Evolutionary conservation across 805 yeast genomes (phyloP).

Genomic region (Blastobotrys muscicola): DNA sequence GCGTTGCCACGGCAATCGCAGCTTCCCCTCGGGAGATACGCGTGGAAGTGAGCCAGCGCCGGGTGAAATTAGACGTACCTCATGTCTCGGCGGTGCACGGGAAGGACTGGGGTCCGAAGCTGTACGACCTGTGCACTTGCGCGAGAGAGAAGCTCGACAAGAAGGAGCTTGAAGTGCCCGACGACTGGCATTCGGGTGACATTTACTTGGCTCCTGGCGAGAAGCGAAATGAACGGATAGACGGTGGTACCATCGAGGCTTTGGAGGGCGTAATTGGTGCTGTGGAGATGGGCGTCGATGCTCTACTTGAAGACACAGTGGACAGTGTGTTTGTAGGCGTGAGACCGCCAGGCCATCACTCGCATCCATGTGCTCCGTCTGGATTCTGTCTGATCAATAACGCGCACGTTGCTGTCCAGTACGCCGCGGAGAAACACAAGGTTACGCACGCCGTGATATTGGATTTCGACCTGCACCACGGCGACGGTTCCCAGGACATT

Average conservation of each 20-base stretch:
- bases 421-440: slow-evolving; percentile 51
- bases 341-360: slow-evolving; percentile 83
- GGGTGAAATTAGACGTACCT: slow-evolving; percentile 37
- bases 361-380: slow-evolving; percentile 73
- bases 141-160: slow-evolving; percentile 45
- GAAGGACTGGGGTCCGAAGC: slow-evolving; percentile 53
- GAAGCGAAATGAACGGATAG: not conserved
- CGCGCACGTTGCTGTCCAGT: slow-evolving; percentile 72
- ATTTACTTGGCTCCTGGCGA: slow-evolving; percentile 47
- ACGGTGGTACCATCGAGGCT: slow-evolving; percentile 51
- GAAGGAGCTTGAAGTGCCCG: slow-evolving; percentile 64
- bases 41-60: slow-evolving; percentile 38
- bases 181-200: slow-evolving; percentile 75
- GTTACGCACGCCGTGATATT: slow-evolving; percentile 74
- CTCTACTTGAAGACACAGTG: slow-evolving; percentile 28
- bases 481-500: slow-evolving; percentile 82
- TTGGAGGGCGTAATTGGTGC: slow-evolving; percentile 72
- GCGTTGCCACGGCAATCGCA: slow-evolving; percentile 65
- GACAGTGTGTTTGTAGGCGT: slow-evolving; percentile 54
- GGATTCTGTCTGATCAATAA: slow-evolving; percentile 79
- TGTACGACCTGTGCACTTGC: slow-evolving; percentile 48
- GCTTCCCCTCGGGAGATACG: slow-evolving; percentile 35
- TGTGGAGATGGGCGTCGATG: slow-evolving; percentile 60
- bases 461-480: slow-evolving; percentile 81
- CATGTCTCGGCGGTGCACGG: slow-evolving; percentile 71